Evolutionary conservation across 768 basidiomycete genomes (phyloP).

Genomic region (Phaffia tasmanica): DNA sequence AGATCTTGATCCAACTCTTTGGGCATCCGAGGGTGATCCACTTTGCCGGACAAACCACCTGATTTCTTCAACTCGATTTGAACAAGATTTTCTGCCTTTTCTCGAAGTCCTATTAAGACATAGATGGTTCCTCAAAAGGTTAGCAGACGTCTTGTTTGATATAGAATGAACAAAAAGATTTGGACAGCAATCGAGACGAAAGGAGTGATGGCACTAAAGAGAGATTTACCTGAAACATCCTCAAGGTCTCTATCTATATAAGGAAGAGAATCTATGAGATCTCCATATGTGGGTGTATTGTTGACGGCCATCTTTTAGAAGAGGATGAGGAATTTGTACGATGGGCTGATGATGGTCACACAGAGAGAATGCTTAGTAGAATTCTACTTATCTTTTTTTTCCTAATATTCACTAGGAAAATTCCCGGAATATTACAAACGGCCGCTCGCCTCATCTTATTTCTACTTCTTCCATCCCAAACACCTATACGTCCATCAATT

Average conservation of each 20-base stretch:
- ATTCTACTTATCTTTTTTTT: too few relatives aligned
- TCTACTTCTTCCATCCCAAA: too few relatives aligned
- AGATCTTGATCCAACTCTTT: slow-evolving; percentile 10
- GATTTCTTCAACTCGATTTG: slow-evolving; percentile 1
- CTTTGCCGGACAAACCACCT: slow-evolving; percentile 4
- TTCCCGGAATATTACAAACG: too few relatives aligned
- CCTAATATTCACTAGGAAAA: too few relatives aligned
- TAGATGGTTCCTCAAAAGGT: neutral
- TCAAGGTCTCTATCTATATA: slow-evolving; percentile 25
- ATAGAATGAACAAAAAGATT: neutral
- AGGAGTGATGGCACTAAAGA: neutral
- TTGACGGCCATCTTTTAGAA: neutral
- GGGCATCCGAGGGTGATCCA: slow-evolving; percentile 14
- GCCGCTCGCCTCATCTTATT: too few relatives aligned
- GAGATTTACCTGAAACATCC: slow-evolving; percentile 15
- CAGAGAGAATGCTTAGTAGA: too few relatives aligned
- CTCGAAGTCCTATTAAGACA: slow-evolving; percentile 9
- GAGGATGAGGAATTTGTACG: too few relatives aligned
- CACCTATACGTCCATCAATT: too few relatives aligned
- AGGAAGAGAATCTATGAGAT: slow-evolving; percentile 23
- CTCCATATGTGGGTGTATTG: neutral
- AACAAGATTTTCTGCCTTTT: slow-evolving; percentile 16
- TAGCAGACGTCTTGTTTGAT: neutral
- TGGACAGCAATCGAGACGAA: neutral
- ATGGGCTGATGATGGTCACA: too few relatives aligned